Evolutionary conservation across 768 basidiomycete genomes (phyloP).

Genomic region (Termitomyces sp.): DNA sequence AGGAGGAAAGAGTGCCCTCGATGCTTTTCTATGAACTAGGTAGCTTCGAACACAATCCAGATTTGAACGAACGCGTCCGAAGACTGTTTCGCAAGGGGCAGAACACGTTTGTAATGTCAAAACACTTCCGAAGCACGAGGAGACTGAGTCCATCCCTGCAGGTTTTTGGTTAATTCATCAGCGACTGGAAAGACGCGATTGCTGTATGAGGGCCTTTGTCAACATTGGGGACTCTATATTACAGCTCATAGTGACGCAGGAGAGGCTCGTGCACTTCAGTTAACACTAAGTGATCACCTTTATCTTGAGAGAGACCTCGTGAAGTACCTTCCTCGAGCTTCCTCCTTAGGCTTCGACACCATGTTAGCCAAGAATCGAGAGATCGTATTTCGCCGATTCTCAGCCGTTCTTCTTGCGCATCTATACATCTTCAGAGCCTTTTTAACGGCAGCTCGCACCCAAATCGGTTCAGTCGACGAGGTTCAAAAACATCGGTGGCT

Average conservation of each 20-base stretch:
- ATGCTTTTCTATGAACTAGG: slow-evolving; percentile 7
- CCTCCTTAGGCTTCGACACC: no score
- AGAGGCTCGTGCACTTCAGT: not conserved
- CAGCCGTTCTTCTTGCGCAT: no score
- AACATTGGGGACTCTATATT: slow-evolving; percentile 1
- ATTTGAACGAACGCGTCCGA: not conserved
- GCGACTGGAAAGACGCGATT: slow-evolving; percentile 3
- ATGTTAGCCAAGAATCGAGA: no score
- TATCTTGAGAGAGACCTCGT: no score
- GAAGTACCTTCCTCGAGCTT: no score
- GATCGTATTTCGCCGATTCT: no score
- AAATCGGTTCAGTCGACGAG: no score
- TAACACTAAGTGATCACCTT: not conserved
- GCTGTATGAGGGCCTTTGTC: slow-evolving; percentile 5
- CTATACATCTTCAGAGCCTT: no score
- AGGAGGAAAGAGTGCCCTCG: not conserved
- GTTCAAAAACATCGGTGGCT: no score
- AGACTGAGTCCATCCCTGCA: not conserved
- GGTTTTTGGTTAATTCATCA: slow-evolving; percentile 5
- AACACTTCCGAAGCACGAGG: not conserved
- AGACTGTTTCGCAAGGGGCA: not conserved
- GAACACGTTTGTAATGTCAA: not conserved
- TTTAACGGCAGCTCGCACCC: no score
- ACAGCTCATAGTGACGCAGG: not conserved
- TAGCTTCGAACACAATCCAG: not conserved